Evolutionary conservation across 2,329 filamentous ascomycete species (phyloP).

Genomic region (Penicillium sp.): DNA sequence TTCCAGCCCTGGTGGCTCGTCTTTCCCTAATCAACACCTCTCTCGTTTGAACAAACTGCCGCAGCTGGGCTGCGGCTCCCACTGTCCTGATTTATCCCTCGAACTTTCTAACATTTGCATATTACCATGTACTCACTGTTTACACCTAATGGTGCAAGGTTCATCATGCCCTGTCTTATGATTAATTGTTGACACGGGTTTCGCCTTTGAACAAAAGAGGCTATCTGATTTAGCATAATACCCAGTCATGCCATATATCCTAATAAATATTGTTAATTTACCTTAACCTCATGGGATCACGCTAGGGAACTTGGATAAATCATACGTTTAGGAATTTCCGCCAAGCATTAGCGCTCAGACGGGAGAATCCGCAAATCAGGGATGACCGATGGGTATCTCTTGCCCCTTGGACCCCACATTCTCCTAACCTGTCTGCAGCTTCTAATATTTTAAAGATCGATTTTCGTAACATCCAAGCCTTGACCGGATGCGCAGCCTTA

Average conservation of each 20-base stretch:
- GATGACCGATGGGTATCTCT: not conserved
- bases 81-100: not conserved
- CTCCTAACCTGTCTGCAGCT: constrained; percentile 8
- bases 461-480: not conserved
- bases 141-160: constrained; percentile 24
- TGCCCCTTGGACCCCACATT: constrained; percentile 10
- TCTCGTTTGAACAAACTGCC: not conserved
- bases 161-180: constrained; percentile 22
- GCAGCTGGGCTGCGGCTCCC: constrained; percentile 5
- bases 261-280: constrained; percentile 9
- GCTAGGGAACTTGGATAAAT: not conserved
- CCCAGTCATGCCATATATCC: constrained; percentile 18
- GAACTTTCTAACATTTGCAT: constrained; percentile 1
- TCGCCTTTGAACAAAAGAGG: constrained; percentile 13
- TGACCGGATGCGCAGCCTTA: too few species aligned
- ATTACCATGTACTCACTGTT: constrained; percentile 7
- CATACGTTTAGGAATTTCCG: not conserved
- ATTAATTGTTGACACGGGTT: constrained; percentile 20
- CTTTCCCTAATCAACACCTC: constrained; percentile 4
- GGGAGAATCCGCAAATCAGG: constrained; percentile 8
- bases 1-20: constrained; percentile 9
- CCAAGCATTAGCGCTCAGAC: constrained; percentile 9
- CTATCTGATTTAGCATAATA: constrained; percentile 29
- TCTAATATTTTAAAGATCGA: not conserved
- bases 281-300: not conserved